Percentiles rank a stretch among this genome's conserved stretches.
These are phyloP conservation scores for Hepatocystis sp. DNA, from an alignment of 169 alveolate species.

Conservation along the genomic window DNA sequence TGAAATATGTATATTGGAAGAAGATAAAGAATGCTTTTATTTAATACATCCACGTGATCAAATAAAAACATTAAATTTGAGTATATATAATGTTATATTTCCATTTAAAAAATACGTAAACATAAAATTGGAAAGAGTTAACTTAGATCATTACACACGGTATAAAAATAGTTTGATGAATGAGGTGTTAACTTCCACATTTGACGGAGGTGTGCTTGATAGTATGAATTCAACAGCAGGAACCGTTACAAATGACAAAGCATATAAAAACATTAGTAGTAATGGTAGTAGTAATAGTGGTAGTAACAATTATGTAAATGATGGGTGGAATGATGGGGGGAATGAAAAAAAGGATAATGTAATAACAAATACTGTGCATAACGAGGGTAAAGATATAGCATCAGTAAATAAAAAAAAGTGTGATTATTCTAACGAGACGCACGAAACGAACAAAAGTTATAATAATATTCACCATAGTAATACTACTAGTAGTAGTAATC, in stretches of 20 bases:
- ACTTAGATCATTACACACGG: constrained; percentile 9
- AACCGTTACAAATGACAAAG: constrained; percentile 41
- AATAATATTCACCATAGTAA: no score
- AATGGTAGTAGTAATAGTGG: not conserved
- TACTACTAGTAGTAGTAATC: no score
- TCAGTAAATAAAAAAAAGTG: no score
- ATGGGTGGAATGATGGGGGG: not conserved
- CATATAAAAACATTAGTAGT: constrained; percentile 39
- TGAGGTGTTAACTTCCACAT: no score
- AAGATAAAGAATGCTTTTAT: constrained; percentile 47
- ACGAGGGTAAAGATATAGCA: no score
- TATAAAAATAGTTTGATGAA: constrained; percentile 5
- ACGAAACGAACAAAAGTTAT: no score
- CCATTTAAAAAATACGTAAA: constrained; percentile 62
- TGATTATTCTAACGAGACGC: no score
- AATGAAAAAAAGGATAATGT: constrained; percentile 8
- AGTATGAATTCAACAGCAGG: not conserved
- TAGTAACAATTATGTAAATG: constrained; percentile 1
- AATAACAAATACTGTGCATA: not conserved
- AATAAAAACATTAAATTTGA: constrained; percentile 20
- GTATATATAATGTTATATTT: constrained; percentile 42
- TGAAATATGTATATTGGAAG: constrained; percentile 17
- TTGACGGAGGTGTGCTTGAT: not conserved
- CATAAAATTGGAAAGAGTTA: constrained; percentile 26
- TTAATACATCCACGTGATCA: constrained; percentile 57